Percentiles rank a stretch among this genome's conserved stretches.
phyloP scores from a whole-genome alignment of 176 grass and related monocot genomes.

The Coix lacrymajobi region DNA sequence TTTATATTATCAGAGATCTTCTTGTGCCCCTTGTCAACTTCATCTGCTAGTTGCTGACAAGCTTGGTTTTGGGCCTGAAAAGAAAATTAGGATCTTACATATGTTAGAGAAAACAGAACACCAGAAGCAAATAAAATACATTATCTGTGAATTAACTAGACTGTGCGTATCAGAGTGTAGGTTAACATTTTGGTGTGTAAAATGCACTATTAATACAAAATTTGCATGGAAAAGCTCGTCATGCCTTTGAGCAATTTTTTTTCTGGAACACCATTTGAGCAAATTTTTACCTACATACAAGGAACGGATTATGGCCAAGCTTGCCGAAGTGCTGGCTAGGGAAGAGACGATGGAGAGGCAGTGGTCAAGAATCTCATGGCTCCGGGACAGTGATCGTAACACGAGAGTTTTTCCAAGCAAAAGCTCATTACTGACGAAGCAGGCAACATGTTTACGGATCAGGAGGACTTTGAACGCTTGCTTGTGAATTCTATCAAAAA shows the following conservation, averaged over 20 bases:
- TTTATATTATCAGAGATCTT: slow-evolving; percentile 36
- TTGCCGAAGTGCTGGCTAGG: too few relatives aligned
- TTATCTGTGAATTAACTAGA: neutral
- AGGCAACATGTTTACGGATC: too few relatives aligned
- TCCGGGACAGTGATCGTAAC: too few relatives aligned
- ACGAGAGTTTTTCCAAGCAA: too few relatives aligned
- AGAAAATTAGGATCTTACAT: slow-evolving; percentile 6
- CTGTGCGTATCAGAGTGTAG: neutral
- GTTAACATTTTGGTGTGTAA: neutral
- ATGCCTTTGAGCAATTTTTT: neutral
- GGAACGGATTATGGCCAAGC: too few relatives aligned
- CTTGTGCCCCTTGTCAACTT: slow-evolving; percentile 43
- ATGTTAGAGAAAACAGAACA: neutral
- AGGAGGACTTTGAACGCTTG: too few relatives aligned
- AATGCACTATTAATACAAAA: neutral
- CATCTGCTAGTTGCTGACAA: slow-evolving; percentile 36
- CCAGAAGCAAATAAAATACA: neutral
- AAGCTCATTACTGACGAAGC: too few relatives aligned
- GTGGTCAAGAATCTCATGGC: too few relatives aligned
- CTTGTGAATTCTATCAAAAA: too few relatives aligned
- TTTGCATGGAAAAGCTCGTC: neutral
- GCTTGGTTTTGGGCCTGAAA: slow-evolving; percentile 29
- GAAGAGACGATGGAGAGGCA: too few relatives aligned
- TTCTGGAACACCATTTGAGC: too few relatives aligned
- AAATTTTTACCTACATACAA: neutral